Evolutionary conservation across 441 rosid genomes (phyloP), one percentile per base, ranked within the genome.

Genomic region (Croton setiger): DNA sequence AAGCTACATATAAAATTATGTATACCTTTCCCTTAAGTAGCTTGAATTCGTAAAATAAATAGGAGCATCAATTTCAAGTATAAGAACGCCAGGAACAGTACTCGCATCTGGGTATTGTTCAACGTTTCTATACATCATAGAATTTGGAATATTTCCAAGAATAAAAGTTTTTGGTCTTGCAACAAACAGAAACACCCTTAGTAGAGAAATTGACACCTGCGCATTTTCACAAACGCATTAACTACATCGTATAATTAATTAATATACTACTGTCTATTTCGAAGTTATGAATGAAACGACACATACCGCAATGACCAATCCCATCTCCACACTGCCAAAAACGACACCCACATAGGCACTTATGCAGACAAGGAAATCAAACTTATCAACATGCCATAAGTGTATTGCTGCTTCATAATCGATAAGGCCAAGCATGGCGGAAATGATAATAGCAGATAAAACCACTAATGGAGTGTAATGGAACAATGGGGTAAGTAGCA

Each of bases 401-500:
- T 87, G 93, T 55, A 93, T 79, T 15, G 92, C 98, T 0, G 92
- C 93, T 61, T 88, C 92, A 51, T 93, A 91, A 68, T 93, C 98
- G 18, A 96, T 87, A 64, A 96, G 98, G 35, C 99, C 95, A 3
- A 93, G 91, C 97, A 96, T 93, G 1, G 99, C 99, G 1, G 86
- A 57, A 7, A 93, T 88, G 47, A 93, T 96, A 60, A 93, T 91
- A 41, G 99, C 78, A 4, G 98, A 88, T 47, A 96, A 83, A 33
- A 91, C 98, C 17, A 91, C 98, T 2, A 93, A 71, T 7, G 99
- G 98, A 20, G 99, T 91, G 86, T 90, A 93, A 71, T 91, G 74
- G 78, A 96, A 93, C 59, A 91, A 53, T 0, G 99, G 98, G 3
- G 95, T 93, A 20, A 96, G 76, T 80, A 91, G 86, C 44, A 96